phyloP scores from a whole-genome alignment of 2,329 filamentous ascomycete species.

The Colletotrichum melonis region DNA sequence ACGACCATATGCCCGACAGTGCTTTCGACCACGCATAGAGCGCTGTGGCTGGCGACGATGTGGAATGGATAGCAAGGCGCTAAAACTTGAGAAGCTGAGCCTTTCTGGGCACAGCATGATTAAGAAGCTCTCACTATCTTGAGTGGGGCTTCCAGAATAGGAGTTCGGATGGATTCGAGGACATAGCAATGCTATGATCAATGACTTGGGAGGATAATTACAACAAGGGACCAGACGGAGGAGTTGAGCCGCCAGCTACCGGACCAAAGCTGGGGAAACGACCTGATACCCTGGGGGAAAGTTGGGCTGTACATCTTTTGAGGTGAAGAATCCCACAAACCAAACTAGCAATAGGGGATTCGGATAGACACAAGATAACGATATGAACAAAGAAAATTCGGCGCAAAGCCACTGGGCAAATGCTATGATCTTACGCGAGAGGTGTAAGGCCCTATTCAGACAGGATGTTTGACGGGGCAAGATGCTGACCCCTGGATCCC shows the following conservation, averaged over 20 bases:
- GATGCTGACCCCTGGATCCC: background rate
- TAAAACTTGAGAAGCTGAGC: background rate
- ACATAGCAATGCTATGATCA: constrained; percentile 1
- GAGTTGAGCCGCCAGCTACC: background rate
- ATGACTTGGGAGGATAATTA: constrained; percentile 22
- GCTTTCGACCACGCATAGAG: constrained; percentile 41
- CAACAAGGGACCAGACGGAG: background rate
- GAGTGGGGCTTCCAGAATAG: background rate
- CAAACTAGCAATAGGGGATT: background rate
- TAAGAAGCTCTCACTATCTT: background rate
- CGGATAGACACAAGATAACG: background rate
- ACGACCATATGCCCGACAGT: constrained; percentile 51
- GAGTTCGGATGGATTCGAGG: constrained; percentile 11
- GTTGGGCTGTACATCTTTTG: background rate
- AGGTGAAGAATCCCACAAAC: background rate
- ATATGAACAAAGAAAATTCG: background rate
- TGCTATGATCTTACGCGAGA: background rate
- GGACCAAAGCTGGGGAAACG: background rate
- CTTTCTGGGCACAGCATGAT: background rate
- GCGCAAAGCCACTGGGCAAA: background rate
- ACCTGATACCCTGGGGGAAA: constrained; percentile 22
- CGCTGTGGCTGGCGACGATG: background rate
- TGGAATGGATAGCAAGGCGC: background rate
- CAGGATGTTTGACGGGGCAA: background rate
- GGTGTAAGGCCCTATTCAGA: background rate